phyloP scores from a whole-genome alignment of 106 monocot species.

The Platanthera guangdongensis region DNA sequence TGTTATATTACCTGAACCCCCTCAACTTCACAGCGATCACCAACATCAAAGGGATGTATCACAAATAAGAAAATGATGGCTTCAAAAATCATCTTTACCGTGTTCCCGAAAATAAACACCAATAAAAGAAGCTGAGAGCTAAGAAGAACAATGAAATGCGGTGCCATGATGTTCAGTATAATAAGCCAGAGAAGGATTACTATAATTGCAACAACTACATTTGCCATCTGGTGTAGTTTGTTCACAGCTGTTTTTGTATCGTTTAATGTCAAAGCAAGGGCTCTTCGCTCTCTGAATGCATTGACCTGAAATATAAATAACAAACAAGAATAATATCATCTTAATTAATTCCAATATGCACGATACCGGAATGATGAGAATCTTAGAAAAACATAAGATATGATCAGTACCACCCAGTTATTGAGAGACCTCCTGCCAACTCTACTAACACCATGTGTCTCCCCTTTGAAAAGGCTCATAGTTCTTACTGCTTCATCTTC shows the following conservation, averaged over 20 bases:
- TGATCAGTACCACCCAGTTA: constrained; percentile 72
- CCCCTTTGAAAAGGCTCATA: constrained; percentile 63
- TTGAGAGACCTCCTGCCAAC: constrained; percentile 61
- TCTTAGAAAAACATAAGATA: neutral
- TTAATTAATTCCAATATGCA: neutral
- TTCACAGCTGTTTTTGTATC: constrained; percentile 94
- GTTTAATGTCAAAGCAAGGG: constrained; percentile 72
- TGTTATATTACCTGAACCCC: constrained; percentile 57
- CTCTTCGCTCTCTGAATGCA: constrained; percentile 77
- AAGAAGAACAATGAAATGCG: constrained; percentile 61
- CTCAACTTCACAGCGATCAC: constrained; percentile 78
- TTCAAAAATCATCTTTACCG: constrained; percentile 74
- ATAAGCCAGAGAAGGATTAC: constrained; percentile 68
- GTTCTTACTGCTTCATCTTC: constrained; percentile 67
- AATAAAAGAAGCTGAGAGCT: constrained; percentile 67
- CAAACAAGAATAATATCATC: neutral
- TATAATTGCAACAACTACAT: constrained; percentile 50
- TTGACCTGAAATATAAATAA: constrained; percentile 40
- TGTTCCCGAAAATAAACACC: constrained; percentile 79
- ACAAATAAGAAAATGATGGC: constrained; percentile 82
- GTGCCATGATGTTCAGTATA: constrained; percentile 58
- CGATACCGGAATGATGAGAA: neutral
- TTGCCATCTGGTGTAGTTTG: constrained; percentile 81
- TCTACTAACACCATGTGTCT: constrained; percentile 34
- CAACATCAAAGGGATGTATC: constrained; percentile 91